Percentiles rank a stretch among this genome's conserved stretches.
phyloP scores from a whole-genome alignment of 2,329 filamentous ascomycete species.

The Aspergillus brunneoviolaceus region DNA sequence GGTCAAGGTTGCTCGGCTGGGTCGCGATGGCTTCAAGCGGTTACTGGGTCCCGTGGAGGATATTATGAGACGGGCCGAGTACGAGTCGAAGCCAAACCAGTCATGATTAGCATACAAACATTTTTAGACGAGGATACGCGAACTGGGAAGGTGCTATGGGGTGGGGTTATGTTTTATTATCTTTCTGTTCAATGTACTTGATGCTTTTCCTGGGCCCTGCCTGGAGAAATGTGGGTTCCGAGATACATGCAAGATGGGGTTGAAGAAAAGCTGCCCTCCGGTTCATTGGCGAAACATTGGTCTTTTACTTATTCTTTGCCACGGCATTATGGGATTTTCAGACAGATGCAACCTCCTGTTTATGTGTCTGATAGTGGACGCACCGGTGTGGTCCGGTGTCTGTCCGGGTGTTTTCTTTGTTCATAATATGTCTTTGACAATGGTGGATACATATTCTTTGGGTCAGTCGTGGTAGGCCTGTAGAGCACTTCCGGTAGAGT shows the following conservation, averaged over 20 bases:
- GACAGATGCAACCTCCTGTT: conserved; percentile 11
- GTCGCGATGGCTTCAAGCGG: conserved; percentile 92
- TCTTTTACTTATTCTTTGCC: conserved; percentile 8
- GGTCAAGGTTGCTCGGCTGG: conserved; percentile 88
- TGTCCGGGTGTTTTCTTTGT: conserved; percentile 1
- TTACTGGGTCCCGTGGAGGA: conserved; percentile 89
- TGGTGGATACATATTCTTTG: conserved; percentile 3
- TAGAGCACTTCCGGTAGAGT: neutral
- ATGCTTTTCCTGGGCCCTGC: conserved; percentile 5
- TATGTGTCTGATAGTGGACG: conserved; percentile 1
- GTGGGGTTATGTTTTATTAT: conserved; percentile 11
- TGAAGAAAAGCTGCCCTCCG: conserved; percentile 8
- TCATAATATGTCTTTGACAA: conserved; percentile 6
- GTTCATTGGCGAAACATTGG: conserved; percentile 14
- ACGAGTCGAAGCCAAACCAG: conserved; percentile 32
- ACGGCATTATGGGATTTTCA: conserved; percentile 9
- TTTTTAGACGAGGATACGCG: conserved; percentile 8
- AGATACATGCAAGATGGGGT: conserved; percentile 14
- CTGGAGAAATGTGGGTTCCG: conserved; percentile 9
- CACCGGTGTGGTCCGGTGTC: neutral
- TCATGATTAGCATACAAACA: conserved; percentile 21
- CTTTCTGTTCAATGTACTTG: conserved; percentile 11
- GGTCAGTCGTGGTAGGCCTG: neutral
- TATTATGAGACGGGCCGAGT: conserved; percentile 74
- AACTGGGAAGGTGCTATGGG: neutral